Base-by-base conservation (phyloP, 495 filamentous ascomycete genomes). In the Halenospora varia region DNA sequence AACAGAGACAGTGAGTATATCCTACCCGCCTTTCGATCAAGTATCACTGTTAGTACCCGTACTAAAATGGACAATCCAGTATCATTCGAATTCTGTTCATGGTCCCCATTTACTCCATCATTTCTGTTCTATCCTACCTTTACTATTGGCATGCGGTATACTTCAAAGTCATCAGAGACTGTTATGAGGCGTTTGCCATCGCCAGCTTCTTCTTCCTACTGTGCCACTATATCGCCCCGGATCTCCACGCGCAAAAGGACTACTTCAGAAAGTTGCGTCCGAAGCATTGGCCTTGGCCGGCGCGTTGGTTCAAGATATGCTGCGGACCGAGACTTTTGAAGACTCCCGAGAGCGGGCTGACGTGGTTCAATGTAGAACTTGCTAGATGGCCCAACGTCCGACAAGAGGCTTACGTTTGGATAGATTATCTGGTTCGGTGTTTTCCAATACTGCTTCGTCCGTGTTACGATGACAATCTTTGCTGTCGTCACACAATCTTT, bases 361-460 rank as follows among this genome's bases (percentile, higher is more conserved):
- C 91, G 1, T 94, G 91, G 91, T 96, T 96, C 70, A 96, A 96
- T 65, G n/a, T n/a, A n/a, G n/a, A n/a, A n/a, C n/a, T n/a, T n/a
- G n/a, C n/a, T n/a, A n/a, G n/a, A n/a, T n/a, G n/a, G n/a, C n/a
- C n/a, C n/a, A n/a, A n/a, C n/a, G n/a, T n/a, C n/a, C n/a, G n/a
- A n/a, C n/a, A n/a, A n/a, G n/a, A n/a, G n/a, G n/a, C n/a, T n/a
- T n/a, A n/a, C n/a, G n/a, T n/a, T n/a, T n/a, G n/a, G n/a, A n/a
- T n/a, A n/a, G n/a, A 83, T 96, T 24, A 79, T 96, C 59, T 96
- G 89, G 90, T 77, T 88, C 23, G 83, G 85, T 41, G 77, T 96
- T 39, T 96, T 93, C 68, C 92, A 96, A 62, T 96, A 96, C 68
- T 95, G 92, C 72, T 83, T 94, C 65, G 82, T 96, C 51, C 82